phyloP scores from a whole-genome alignment of 2,329 filamentous ascomycete species.

The Fusarium devonianum region DNA sequence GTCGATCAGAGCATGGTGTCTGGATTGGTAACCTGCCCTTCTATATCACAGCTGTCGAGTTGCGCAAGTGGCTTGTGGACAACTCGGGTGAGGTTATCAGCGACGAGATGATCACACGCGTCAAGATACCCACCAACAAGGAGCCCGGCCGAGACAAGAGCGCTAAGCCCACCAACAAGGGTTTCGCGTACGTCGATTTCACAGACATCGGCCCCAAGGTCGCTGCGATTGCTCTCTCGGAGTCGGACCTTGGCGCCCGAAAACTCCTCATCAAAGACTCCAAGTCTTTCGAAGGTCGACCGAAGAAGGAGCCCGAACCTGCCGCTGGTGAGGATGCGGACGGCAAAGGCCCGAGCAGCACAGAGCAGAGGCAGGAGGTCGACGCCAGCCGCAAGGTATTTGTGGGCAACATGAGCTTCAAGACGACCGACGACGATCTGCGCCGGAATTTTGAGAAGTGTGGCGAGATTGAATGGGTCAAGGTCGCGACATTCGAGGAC shows the following conservation, averaged over 20 bases:
- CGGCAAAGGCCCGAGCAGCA: slow-evolving; percentile 45
- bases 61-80: slow-evolving; percentile 81
- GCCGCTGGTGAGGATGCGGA: slow-evolving; percentile 41
- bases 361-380: slow-evolving; percentile 49
- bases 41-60: slow-evolving; percentile 73
- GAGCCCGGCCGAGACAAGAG: slow-evolving; percentile 50
- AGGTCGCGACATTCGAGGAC: slow-evolving; percentile 95
- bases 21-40: slow-evolving; percentile 98
- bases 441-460: slow-evolving; percentile 84
- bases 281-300: slow-evolving; percentile 89
- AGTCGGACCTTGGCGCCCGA: slow-evolving; percentile 78
- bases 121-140: slow-evolving; percentile 77
- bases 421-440: slow-evolving; percentile 81
- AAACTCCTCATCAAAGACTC: slow-evolving; percentile 92
- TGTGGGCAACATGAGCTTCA: slow-evolving; percentile 87
- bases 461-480: slow-evolving; percentile 81
- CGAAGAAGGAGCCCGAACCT: slow-evolving; percentile 65
- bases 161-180: slow-evolving; percentile 71
- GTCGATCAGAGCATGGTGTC: slow-evolving; percentile 81
- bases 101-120: slow-evolving; percentile 77
- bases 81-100: slow-evolving; percentile 71
- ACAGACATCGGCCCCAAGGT: slow-evolving; percentile 72
- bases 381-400: slow-evolving; percentile 85
- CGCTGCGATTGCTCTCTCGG: slow-evolving; percentile 84
- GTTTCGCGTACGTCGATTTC: slow-evolving; percentile 97